Base-by-base conservation (phyloP, 1,284 basidiomycete species). In the Neolentinus lepideus region DNA sequence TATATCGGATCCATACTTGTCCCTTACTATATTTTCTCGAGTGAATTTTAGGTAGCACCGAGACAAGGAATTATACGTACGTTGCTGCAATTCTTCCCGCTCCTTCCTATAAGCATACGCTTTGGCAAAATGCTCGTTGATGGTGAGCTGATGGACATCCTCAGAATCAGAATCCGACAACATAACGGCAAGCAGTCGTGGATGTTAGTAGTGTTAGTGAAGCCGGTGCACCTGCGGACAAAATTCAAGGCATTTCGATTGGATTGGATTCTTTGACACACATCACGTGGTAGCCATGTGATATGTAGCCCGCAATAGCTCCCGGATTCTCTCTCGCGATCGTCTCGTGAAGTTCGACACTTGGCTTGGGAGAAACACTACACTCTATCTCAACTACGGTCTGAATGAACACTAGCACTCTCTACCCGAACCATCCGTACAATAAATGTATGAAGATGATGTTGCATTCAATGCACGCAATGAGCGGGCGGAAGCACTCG, bases 71-170 rank as follows among this genome's bases (percentile, higher is more conserved):
- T 46, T 29, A 12, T 46, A 77, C 86, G 59, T 60, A 92, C 90
- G 70, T 69, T 86, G 88, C 52, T 80, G 77, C 31, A 93, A 78
- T 67, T 93, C 92, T 66, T 94, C 91, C 33, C 88, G 77, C 64
- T 92, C 88, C 65, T 93, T 94, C 63, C 81, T 82, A 64, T 84
- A 80, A 59, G 88, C 81, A 62, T 88, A 94, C 0, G 89, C 90
- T 60, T 90, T 90, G 11, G 90, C 90, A 60, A 83, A 94, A 58
- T 89, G 85, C 60, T 91, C 81, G 66, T 94, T 93, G 59, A 93
- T 81, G 0, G 84, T 89, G 47, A 92, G 67, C 53, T 78, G 75
- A 56, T 83, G 72, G 22, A 73, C 57, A 31, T 70, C 69, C 21
- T 62, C 59, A 14, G 56, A 57, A 31, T 81, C 78, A 2, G 73